Percentiles rank a stretch among this genome's conserved stretches.
phyloP scores from a whole-genome alignment of 768 basidiomycete species.

The Pleurotus giganteus region DNA sequence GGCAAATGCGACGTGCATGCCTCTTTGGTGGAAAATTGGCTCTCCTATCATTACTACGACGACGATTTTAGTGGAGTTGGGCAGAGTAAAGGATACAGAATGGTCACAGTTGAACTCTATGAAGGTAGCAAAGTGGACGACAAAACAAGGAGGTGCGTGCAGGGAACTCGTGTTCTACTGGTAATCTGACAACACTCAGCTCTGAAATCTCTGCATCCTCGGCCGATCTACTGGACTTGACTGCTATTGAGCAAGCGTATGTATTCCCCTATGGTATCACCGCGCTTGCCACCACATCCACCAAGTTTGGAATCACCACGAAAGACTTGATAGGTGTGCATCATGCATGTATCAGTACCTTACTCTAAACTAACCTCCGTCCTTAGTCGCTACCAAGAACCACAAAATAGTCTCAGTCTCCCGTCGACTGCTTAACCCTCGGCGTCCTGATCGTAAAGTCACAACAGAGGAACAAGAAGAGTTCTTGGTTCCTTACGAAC shows the following conservation, averaged over 20 bases:
- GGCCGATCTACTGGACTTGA: slow-evolving; percentile 48
- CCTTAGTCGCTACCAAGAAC: slow-evolving; percentile 71
- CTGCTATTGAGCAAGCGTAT: slow-evolving; percentile 67
- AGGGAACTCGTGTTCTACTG: not conserved
- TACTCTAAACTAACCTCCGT: not conserved
- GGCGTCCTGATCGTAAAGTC: slow-evolving; percentile 73
- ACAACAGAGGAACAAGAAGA: slow-evolving; percentile 83
- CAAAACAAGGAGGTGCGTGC: slow-evolving; percentile 65
- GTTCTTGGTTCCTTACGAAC: slow-evolving; percentile 81
- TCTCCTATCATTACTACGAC: slow-evolving; percentile 86
- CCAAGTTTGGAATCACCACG: slow-evolving; percentile 83
- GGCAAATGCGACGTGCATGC: slow-evolving; percentile 64
- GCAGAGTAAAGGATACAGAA: slow-evolving; percentile 61
- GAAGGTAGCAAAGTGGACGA: slow-evolving; percentile 70
- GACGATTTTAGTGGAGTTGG: slow-evolving; percentile 43
- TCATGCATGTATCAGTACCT: not conserved
- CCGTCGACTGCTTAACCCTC: slow-evolving; percentile 74
- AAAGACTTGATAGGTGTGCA: slow-evolving; percentile 81
- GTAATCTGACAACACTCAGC: slow-evolving; percentile 21
- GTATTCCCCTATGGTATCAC: slow-evolving; percentile 67
- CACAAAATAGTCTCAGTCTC: slow-evolving; percentile 76
- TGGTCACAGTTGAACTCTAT: slow-evolving; percentile 87
- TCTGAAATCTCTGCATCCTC: slow-evolving; percentile 47
- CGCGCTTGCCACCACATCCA: slow-evolving; percentile 72
- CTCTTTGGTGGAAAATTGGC: slow-evolving; percentile 84